A percentile compares a stretch with the other conserved stretches of the same genome.
Evolutionary conservation across 768 basidiomycete genomes (phyloP).

Genomic region (Coprinellus aureogranulatus): DNA sequence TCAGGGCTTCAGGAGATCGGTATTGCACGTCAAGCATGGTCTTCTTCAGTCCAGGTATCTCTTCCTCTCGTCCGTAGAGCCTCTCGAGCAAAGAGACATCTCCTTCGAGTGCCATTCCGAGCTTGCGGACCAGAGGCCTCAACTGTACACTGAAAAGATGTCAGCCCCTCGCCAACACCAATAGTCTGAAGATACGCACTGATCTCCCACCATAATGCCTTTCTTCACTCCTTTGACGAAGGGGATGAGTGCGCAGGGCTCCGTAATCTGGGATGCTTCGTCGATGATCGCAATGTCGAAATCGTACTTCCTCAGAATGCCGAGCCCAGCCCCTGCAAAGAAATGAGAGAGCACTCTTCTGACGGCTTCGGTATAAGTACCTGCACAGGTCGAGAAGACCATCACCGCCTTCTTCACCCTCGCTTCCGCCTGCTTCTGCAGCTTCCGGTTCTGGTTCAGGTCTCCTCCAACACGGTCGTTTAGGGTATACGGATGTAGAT

Average conservation of each 20-base stretch:
- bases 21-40: constrained; percentile 73
- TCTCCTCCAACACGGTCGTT: constrained; percentile 66
- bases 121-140: constrained; percentile 59
- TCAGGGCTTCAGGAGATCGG: constrained; percentile 57
- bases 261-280: constrained; percentile 70
- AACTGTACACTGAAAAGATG: constrained; percentile 53
- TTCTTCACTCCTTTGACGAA: constrained; percentile 60
- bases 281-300: constrained; percentile 67
- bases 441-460: constrained; percentile 54
- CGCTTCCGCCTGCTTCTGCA: constrained; percentile 58
- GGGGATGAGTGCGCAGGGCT: constrained; percentile 63
- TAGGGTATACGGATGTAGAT: constrained; percentile 56
- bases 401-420: constrained; percentile 55
- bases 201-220: constrained; percentile 66
- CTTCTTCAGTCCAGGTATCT: constrained; percentile 38
- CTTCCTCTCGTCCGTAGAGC: constrained; percentile 41
- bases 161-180: neutral
- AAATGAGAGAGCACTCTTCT: neutral
- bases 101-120: constrained; percentile 54
- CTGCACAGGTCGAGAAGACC: constrained; percentile 66
- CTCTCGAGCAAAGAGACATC: constrained; percentile 64
- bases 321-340: constrained; percentile 50
- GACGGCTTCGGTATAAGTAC: constrained; percentile 18
- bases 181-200: constrained; percentile 41
- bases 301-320: constrained; percentile 51